Base-by-base conservation (phyloP, 2,329 filamentous ascomycete genomes). In the Chrysoporthe austroafricana region DNA sequence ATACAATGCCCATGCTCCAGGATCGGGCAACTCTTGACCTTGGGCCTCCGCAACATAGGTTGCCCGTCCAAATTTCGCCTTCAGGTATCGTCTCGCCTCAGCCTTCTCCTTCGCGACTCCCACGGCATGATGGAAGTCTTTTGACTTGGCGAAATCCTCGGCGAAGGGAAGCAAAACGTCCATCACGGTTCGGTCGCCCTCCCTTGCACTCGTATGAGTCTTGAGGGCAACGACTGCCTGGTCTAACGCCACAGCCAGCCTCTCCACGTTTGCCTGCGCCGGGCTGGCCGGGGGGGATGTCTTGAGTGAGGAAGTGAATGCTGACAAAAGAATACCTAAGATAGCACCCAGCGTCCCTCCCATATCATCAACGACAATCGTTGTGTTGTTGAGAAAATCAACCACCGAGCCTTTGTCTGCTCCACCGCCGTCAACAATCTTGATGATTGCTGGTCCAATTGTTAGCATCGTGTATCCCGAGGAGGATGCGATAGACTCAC, bases 331-430 rank as follows among this genome's bases (percentile, higher is more conserved):
- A 54, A 74, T 74, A 42, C 72, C 72, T 18, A 72, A 59, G 6
- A 74, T 73, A 3, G 72, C 76, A 13, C 76, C 76, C 0, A 77
- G 73, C 1, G 74, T 77, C 7, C 76, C 75, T n/a, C 74, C 76
- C 76, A 78, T 78, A 58, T 71, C 72, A 48, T 79, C 77, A 9
- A 79, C 75, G 18, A 74, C 73, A n/a, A 75, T 71, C 2, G 72
- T 75, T 9, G 74, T 74, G 0, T 70, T 66, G 58, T 75, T 66
- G 9, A 77, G 72, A 18, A 76, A 71, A 6, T 70, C 69, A 18
- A 74, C 70, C 4, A 77, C 67, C 1, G 75, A 77, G 1, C 76
- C 75, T n/a, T n/a, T 42, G 69, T 63, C 56, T 32, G 76, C 66
- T 73, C 66, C 66, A 16, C 59, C 44, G 4, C 52, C 59, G 39